A percentile compares a stretch with the other conserved stretches of the same genome.
These are phyloP conservation scores for Fusarium hainanense DNA, from an alignment of 2,329 filamentous ascomycete species.

Conservation along the genomic window DNA sequence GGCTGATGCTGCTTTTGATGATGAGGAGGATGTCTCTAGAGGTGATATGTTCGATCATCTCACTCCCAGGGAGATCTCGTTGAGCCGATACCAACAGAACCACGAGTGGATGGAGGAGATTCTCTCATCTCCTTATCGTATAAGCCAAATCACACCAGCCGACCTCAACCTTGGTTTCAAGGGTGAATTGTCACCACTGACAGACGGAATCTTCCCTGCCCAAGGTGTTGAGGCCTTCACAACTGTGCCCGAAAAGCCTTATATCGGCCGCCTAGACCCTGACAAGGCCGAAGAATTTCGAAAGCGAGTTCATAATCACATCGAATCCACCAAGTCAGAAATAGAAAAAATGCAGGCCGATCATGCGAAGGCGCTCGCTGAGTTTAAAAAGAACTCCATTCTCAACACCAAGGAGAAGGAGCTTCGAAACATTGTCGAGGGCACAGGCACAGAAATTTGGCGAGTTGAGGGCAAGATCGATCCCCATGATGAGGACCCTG, in stretches of 20 bases:
- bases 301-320: constrained; percentile 77
- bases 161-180: constrained; percentile 87
- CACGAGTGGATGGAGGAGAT: constrained; percentile 99
- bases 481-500: constrained; percentile 60
- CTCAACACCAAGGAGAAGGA: constrained; percentile 81
- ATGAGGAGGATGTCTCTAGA: constrained; percentile 88
- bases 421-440: constrained; percentile 73
- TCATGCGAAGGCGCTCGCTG: constrained; percentile 80
- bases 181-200: constrained; percentile 84
- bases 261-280: constrained; percentile 72
- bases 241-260: constrained; percentile 65
- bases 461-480: constrained; percentile 69
- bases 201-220: constrained; percentile 84
- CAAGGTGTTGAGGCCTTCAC: constrained; percentile 62
- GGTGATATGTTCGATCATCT: constrained; percentile 92
- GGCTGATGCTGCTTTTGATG: constrained; percentile 70
- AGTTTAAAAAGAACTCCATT: constrained; percentile 76
- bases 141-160: constrained; percentile 84
- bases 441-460: constrained; percentile 70
- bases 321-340: constrained; percentile 79
- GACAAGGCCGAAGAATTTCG: constrained; percentile 88
- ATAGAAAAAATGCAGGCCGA: constrained; percentile 85
- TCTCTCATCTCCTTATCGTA: constrained; percentile 87
- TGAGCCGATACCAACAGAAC: constrained; percentile 89
- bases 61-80: constrained; percentile 88